phyloP scores from a whole-genome alignment of 139 green algal species.

The Nannochloris sp. region DNA sequence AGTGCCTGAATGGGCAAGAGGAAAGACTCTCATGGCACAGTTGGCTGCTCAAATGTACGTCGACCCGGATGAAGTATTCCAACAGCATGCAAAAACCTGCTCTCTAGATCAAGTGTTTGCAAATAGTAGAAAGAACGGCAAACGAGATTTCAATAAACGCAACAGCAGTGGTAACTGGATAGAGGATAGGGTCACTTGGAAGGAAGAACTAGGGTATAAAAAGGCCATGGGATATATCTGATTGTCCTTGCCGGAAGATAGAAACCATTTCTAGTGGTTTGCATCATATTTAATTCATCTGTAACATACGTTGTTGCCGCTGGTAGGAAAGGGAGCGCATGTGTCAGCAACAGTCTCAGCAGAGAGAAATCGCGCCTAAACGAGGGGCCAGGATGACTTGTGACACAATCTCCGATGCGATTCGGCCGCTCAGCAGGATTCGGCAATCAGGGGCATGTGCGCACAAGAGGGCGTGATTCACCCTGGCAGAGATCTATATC shows the following conservation, averaged over 20 bases:
- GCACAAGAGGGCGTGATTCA: too few relatives aligned
- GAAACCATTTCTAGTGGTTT: too few relatives aligned
- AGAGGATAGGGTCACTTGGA: constrained; percentile 50
- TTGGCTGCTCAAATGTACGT: constrained; percentile 31
- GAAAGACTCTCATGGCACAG: constrained; percentile 27
- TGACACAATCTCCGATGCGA: too few relatives aligned
- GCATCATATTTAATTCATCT: too few relatives aligned
- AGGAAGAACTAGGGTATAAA: constrained; percentile 52
- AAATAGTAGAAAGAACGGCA: constrained; percentile 9
- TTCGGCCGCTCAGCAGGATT: too few relatives aligned
- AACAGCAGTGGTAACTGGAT: constrained; percentile 64
- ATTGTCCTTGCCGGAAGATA: background rate
- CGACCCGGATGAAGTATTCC: constrained; percentile 67
- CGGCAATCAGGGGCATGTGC: too few relatives aligned
- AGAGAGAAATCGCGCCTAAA: too few relatives aligned
- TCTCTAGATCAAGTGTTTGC: constrained; percentile 58
- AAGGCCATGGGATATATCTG: constrained; percentile 48
- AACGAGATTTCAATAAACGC: constrained; percentile 43
- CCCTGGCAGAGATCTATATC: too few relatives aligned
- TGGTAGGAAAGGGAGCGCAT: too few relatives aligned
- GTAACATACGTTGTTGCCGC: too few relatives aligned
- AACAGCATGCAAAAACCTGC: constrained; percentile 56
- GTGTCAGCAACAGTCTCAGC: too few relatives aligned
- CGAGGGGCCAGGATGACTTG: too few relatives aligned
- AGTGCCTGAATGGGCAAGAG: constrained; percentile 59